Evolutionary conservation across 2,329 filamentous ascomycete species (phyloP), one percentile per base, ranked within the genome.

Genomic region (Mycocentrospora acerina): DNA sequence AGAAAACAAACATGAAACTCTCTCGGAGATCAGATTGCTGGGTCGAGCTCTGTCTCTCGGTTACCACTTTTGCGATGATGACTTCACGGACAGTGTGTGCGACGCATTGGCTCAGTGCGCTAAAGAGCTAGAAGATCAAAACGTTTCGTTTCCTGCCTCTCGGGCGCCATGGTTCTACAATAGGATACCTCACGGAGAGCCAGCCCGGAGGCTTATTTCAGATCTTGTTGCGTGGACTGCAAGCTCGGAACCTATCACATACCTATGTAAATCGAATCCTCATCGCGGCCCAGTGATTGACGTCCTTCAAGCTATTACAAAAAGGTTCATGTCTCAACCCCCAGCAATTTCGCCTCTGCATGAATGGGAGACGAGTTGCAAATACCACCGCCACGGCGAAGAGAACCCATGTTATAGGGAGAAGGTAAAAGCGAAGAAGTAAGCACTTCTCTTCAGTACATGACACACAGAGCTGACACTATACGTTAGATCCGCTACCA

Each of bases 331-430:
- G 10, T 9, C 16, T 5, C 14, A 14, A 4, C 3, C 5, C 3
- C 16, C 29, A 18, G 5, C 14, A 8, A n/a, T n/a, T 22, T 31
- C 29, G 7, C n/a, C 16, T n/a, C 18, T 29, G 10, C 18, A 18
- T 17, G 29, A 16, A 4, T 15, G 14, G 19, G 32, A 34, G 22
- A 26, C 15, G 7, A 26, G 32, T 14, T 34, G 32, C 32, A 34
- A 34, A 24, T 34, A 34, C 13, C 32, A 28, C 13, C 16, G 24
- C 22, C 32, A 34, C 13, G 32, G 24, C 22, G 17, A 26, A 16
- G 22, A 18, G 7, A 34, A 34, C 7, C 22, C 32, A 26, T 34
- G 19, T 22, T 22, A 6, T 9, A 22, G 19, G 19, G 19, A 22
- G 19, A 22, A 22, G 19, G 32, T 24, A n/a, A 34, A 4, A 4